These are phyloP conservation scores for Chrysanthemum lavandulifolium DNA, from an alignment of 129 eudicot genomes.

Conservation along the genomic window DNA sequence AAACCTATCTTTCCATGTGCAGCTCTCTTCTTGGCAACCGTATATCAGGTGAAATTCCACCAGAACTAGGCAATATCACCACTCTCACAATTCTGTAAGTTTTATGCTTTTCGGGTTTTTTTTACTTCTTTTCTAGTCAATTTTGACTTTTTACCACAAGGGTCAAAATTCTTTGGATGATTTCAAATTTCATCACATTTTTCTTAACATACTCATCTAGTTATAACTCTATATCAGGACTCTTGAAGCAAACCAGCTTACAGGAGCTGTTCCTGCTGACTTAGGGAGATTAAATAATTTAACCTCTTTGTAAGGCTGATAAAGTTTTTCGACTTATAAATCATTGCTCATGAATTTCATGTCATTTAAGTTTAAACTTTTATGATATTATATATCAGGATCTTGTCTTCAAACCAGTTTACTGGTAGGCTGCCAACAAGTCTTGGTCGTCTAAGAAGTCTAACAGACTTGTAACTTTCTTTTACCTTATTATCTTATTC, in stretches of 20 bases:
- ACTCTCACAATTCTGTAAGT: slow-evolving; percentile 70
- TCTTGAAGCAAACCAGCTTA: slow-evolving; percentile 72
- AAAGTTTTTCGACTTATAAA: neutral
- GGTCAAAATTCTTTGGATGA: slow-evolving; percentile 9
- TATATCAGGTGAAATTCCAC: slow-evolving; percentile 69
- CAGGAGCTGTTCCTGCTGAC: slow-evolving; percentile 69
- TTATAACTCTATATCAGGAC: slow-evolving; percentile 45
- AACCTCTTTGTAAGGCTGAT: slow-evolving; percentile 49
- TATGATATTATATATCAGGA: slow-evolving; percentile 43
- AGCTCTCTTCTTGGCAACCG: slow-evolving; percentile 73
- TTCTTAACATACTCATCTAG: neutral
- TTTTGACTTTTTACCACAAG: slow-evolving; percentile 12
- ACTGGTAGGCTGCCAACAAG: slow-evolving; percentile 63
- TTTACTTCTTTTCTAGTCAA: neutral
- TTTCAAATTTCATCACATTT: no score
- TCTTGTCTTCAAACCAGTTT: slow-evolving; percentile 73
- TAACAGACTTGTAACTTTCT: slow-evolving; percentile 62
- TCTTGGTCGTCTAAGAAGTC: slow-evolving; percentile 51
- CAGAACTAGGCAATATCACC: slow-evolving; percentile 53
- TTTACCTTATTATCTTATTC: neutral
- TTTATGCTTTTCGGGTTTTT: neutral
- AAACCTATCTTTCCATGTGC: slow-evolving; percentile 21
- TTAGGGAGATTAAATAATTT: slow-evolving; percentile 57
- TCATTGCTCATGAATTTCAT: neutral
- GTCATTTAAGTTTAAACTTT: neutral